A percentile compares a stretch with the other conserved stretches of the same genome.
Conservation (phyloP, 306 rosid species). For the Pyrus communis region DNA sequence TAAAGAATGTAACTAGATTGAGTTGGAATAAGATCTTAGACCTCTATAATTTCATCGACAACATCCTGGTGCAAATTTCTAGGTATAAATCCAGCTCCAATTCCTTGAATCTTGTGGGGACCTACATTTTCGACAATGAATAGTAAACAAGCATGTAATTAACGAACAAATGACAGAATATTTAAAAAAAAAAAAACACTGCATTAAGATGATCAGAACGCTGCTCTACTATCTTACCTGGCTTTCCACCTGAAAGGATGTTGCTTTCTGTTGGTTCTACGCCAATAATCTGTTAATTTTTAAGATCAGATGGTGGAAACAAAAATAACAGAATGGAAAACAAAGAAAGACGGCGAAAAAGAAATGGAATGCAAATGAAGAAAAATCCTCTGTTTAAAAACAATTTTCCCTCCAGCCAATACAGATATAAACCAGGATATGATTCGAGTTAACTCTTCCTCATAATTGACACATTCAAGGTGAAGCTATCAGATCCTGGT, state of each 20-base stretch:
- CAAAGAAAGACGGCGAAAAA: background rate
- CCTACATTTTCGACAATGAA: constrained; percentile 44
- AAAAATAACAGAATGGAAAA: constrained; percentile 8
- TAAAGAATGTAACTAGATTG: background rate
- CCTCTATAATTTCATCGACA: constrained; percentile 84
- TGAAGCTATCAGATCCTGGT: constrained; percentile 3
- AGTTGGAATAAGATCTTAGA: constrained; percentile 12
- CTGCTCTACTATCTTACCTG: constrained; percentile 50
- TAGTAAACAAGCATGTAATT: constrained; percentile 11
- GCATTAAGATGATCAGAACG: constrained; percentile 13
- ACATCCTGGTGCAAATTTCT: constrained; percentile 80
- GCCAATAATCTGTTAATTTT: constrained; percentile 68
- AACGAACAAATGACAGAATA: background rate
- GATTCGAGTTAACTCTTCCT: constrained; percentile 5
- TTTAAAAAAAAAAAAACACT: background rate
- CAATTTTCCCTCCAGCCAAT: constrained; percentile 3
- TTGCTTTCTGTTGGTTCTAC: constrained; percentile 91
- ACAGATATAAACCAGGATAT: background rate
- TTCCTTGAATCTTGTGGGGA: constrained; percentile 99
- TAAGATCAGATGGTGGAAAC: constrained; percentile 3
- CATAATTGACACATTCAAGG: background rate
- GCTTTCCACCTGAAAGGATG: constrained; percentile 96
- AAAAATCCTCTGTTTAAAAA: constrained; percentile 1
- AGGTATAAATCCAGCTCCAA: constrained; percentile 99
- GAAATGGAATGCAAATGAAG: background rate